These are phyloP conservation scores for Cyclostephanos tholiformis DNA, from an alignment of 108 stramenopile species.

Conservation along the genomic window DNA sequence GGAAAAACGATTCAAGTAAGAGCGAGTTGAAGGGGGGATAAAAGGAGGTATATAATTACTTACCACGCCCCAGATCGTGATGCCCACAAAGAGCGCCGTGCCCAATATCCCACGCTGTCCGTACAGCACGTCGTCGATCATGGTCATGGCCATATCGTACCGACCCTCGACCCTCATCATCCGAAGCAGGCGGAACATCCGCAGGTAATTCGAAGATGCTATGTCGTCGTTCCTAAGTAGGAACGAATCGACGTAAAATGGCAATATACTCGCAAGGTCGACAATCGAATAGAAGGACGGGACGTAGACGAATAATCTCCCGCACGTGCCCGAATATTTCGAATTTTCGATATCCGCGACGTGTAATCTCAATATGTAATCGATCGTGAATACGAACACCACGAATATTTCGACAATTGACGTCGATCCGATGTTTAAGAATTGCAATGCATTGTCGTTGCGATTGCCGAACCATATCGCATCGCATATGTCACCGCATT, in stretches of 20 bases:
- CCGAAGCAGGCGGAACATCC: conserved; percentile 90
- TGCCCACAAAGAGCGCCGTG: conserved; percentile 84
- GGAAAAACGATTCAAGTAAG: too few species aligned
- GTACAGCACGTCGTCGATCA: conserved; percentile 78
- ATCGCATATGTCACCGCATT: conserved; percentile 64
- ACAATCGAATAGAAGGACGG: conserved; percentile 75
- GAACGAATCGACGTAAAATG: conserved; percentile 89
- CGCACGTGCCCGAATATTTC: conserved; percentile 49
- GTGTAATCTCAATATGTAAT: conserved; percentile 78
- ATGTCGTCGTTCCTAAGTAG: conserved; percentile 60
- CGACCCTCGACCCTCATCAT: conserved; percentile 92
- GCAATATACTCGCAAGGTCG: conserved; percentile 84
- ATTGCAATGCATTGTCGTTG: conserved; percentile 56
- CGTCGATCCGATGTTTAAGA: conserved; percentile 66
- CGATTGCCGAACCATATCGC: conserved; percentile 82
- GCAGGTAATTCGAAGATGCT: conserved; percentile 75
- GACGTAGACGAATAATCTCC: conserved; percentile 55
- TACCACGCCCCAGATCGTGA: conserved; percentile 84
- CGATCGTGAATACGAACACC: conserved; percentile 77
- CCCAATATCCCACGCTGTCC: conserved; percentile 75
- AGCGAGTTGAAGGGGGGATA: too few species aligned
- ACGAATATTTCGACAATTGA: conserved; percentile 66
- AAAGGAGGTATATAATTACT: not conserved
- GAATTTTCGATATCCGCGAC: conserved; percentile 62
- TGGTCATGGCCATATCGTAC: conserved; percentile 74